Base-by-base conservation (phyloP, 2,329 filamentous ascomycete genomes). In the Coniochaeta ligniaria region DNA sequence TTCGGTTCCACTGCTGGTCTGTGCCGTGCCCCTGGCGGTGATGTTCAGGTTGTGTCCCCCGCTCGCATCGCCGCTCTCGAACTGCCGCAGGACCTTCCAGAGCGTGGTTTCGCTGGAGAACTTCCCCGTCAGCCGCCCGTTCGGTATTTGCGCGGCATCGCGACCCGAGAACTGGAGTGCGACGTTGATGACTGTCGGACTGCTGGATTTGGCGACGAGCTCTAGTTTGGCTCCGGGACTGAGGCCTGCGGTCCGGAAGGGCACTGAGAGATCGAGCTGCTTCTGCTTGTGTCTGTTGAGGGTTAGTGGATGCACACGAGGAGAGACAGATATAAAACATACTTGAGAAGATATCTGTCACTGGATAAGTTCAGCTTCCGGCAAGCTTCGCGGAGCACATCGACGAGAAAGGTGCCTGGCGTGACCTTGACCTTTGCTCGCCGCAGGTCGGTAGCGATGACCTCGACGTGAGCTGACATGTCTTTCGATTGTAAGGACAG, bases 381-480 rank as follows among this genome's bases (percentile, higher is more conserved):
- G 73, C 94, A 98, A 54, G 94, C 94, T 74, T 98, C 90, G 63
- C 91, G 85, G 20, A 96, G 81, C 1, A 99, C 84, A 71, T 97
- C 93, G 61, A 89, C 89, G 67, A 99, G 78, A 68, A 91, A 89
- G 64, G 88, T 96, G 60, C 83, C 83, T 0, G 92, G 92, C 0
- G 83, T 89, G 60, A 95, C 93, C 75, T 96, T 96, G 74, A 99
- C 81, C 47, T 85, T 90, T 58, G 87, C 84, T 68, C 92, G 85
- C 66, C 90, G 87, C 67, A 93, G 83, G 67, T 91, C 87, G 43
- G 89, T 86, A 72, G 94, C 88, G 65, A 96, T 87, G 59, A 98
- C 91, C 67, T 93, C 89, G 61, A 98, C 92, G 72, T 95, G 90
- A 59, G 92, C 89, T 66, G 92, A 86, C 91, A 96, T 96, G 66